A percentile compares a stretch with the other conserved stretches of the same genome.
Conservation (phyloP, 2,329 filamentous ascomycete genomes). For the Hawksworthiomyces lignivorus region DNA sequence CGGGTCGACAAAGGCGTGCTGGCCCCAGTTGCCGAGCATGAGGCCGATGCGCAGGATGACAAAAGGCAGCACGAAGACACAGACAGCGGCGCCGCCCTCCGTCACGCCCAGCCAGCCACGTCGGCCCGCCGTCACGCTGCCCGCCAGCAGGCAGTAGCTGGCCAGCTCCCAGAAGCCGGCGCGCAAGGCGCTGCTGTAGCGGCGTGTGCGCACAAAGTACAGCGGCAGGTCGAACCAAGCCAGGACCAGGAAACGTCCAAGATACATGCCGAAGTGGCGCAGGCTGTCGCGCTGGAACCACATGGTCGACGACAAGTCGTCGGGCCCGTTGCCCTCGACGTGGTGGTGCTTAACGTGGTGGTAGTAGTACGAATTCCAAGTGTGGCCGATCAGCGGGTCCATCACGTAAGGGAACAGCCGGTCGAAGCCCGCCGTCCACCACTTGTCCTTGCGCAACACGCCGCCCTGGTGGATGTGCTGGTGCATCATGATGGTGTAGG, state of each 20-base stretch:
- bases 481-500: conserved; percentile 76
- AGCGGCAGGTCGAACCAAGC: conserved; percentile 68
- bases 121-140: conserved; percentile 23
- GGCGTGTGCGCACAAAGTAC: conserved; percentile 63
- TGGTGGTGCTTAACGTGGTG: conserved; percentile 85
- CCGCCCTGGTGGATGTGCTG: conserved; percentile 77
- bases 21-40: conserved; percentile 80
- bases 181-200: conserved; percentile 44
- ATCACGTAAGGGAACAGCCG: conserved; percentile 62
- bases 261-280: conserved; percentile 60
- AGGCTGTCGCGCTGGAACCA: conserved; percentile 66
- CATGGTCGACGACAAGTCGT: conserved; percentile 68
- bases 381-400: conserved; percentile 73
- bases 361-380: conserved; percentile 79
- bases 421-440: conserved; percentile 42
- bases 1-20: conserved; percentile 73
- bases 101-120: conserved; percentile 26
- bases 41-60: conserved; percentile 58
- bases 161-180: conserved; percentile 54
- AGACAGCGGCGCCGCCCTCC: conserved; percentile 51
- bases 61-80: conserved; percentile 60
- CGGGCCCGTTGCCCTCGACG: conserved; percentile 68
- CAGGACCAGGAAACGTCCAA: conserved; percentile 65
- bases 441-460: conserved; percentile 48
- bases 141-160: conserved; percentile 45